Evolutionary conservation across 495 filamentous ascomycete genomes (phyloP), one percentile per base, ranked within the genome.

Genomic region (Penicillium chermesinum): DNA sequence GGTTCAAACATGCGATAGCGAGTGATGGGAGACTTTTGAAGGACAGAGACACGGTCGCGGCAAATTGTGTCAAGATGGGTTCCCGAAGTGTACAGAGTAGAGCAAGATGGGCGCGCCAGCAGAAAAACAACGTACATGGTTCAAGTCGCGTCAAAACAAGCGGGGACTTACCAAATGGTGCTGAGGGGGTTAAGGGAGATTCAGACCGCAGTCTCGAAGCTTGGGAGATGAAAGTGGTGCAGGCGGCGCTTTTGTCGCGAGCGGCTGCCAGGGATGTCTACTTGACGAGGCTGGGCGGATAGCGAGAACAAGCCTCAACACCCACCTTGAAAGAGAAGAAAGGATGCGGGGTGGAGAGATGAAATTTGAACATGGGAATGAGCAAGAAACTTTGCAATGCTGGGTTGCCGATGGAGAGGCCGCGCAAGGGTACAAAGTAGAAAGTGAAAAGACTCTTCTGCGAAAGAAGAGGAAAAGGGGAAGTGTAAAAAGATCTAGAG

Each of bases 211-310:
- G 18, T 46, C 21, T 14, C 19, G 40, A 50, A 15, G 20, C 7
- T 7, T 22, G 35, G 36, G 12, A 41, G 35, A 22, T 22, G 50
- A 53, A 27, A 44, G 48, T 46, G 45, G 47, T 38, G 43, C 22
- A 42, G 40, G 41, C 21, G 39, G 27, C 16, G 42, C 33, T 39
- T n/a, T n/a, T 60, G 51, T 57, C 50, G 59, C 32, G 42, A 57
- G 52, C 37, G 54, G 64, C 56, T 60, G 66, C 61, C 67, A 71
- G 67, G 67, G 67, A 71, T 67, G 62, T 58, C 54, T 61, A 65
- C 63, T 66, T 52, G 54, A 53, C 59, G 53, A 40, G 57, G 54
- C 45, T 51, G 57, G 46, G 46, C 42, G 37, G 45, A 50, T 48
- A 44, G 40, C 22, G 25, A 41, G 25, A 35, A 27, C 10, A 20